Conservation (phyloP, 2,329 filamentous ascomycete genomes). For the Parastagonospora avenae region DNA sequence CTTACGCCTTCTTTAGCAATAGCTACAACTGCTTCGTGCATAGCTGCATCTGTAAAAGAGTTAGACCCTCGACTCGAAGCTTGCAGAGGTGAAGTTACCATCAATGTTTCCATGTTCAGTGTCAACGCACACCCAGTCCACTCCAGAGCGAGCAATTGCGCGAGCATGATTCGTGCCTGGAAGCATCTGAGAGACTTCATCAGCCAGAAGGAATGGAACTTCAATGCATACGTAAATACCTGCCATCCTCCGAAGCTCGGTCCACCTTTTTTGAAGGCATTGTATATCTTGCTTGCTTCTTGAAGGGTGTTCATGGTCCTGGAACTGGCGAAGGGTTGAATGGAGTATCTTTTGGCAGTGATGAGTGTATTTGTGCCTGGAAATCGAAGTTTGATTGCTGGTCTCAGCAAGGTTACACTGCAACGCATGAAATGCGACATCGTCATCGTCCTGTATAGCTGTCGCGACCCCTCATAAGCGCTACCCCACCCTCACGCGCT, state of each 20-base stretch:
- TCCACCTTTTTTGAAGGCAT: conserved; percentile 55
- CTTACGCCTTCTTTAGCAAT: conserved; percentile 52
- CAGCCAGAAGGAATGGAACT: background rate
- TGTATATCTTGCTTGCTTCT: conserved; percentile 59
- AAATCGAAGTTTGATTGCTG: background rate
- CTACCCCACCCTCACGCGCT: conserved; percentile 25
- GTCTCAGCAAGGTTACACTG: background rate
- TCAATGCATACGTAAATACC: conserved; percentile 40
- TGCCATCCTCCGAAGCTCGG: conserved; percentile 64
- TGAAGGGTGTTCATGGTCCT: conserved; percentile 54
- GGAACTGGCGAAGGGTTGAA: background rate
- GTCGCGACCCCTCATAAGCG: conserved; percentile 5
- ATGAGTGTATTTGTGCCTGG: background rate
- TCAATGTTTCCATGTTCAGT: conserved; percentile 63
- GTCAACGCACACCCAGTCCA: conserved; percentile 62
- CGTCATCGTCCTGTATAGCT: conserved; percentile 14
- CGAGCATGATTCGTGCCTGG: conserved; percentile 60
- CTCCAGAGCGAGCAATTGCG: conserved; percentile 58
- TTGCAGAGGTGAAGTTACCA: conserved; percentile 37
- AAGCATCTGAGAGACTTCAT: conserved; percentile 14
- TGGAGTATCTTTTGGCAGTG: background rate
- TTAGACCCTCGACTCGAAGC: background rate
- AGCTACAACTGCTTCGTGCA: conserved; percentile 62
- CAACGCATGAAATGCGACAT: conserved; percentile 11
- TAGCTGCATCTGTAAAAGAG: conserved; percentile 49